A percentile compares a stretch with the other conserved stretches of the same genome.
phyloP scores from a whole-genome alignment of 2,329 filamentous ascomycete genomes.

The Arthroderma sp. region DNA sequence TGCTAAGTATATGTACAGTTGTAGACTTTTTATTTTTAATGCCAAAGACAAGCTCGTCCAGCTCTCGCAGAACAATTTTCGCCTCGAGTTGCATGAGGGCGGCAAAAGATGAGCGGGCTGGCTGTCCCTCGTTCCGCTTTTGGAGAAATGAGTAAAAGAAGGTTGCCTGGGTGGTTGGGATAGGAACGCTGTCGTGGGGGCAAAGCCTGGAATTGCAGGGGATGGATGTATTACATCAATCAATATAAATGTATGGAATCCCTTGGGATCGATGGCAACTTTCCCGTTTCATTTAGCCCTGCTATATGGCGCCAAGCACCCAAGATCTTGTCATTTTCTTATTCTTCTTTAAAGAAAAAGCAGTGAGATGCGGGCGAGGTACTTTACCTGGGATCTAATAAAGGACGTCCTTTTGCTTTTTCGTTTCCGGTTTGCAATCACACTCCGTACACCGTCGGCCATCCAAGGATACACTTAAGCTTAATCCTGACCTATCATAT shows the following conservation, averaged over 20 bases:
- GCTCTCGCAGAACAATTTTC: not conserved
- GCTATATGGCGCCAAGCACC: not conserved
- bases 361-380: not conserved
- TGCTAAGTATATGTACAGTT: not conserved
- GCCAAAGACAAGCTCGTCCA: not conserved
- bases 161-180: not conserved
- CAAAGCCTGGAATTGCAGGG: not conserved
- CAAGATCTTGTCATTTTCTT: slow-evolving; percentile 1
- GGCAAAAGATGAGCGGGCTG: not conserved
- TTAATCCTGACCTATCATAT: not conserved
- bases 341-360: not conserved
- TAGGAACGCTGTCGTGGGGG: not conserved
- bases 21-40: not conserved
- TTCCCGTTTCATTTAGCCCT: not conserved
- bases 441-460: not conserved
- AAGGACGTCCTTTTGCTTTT: not conserved
- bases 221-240: not conserved
- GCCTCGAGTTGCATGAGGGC: not conserved
- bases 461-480: not conserved
- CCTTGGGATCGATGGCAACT: not conserved
- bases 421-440: not conserved
- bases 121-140: not conserved
- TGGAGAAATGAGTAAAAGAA: not conserved
- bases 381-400: not conserved
- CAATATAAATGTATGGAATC: not conserved